phyloP scores from a whole-genome alignment of 2,329 filamentous ascomycete species.

The Emergomyces pasteurianus region DNA sequence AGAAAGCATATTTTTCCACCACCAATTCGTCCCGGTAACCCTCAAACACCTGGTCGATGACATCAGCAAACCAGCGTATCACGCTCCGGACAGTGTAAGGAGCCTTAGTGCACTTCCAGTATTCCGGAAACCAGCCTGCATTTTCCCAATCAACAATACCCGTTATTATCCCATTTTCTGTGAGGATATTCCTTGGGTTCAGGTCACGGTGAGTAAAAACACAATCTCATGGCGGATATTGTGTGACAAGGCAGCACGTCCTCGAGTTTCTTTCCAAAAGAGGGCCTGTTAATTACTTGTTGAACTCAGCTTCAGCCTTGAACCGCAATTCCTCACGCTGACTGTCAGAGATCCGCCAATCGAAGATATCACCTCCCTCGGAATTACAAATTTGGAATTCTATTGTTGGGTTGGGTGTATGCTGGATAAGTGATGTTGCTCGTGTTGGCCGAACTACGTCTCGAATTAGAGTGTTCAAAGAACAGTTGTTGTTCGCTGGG shows the following conservation, averaged over 20 bases:
- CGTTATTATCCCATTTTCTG: slow-evolving; percentile 15
- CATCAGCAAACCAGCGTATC: slow-evolving; percentile 10
- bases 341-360: slow-evolving; percentile 10
- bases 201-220: slow-evolving; percentile 21
- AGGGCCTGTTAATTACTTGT: slow-evolving; percentile 8
- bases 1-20: slow-evolving; percentile 11
- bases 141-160: slow-evolving; percentile 21
- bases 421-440: too few relatives aligned
- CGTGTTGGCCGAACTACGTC: too few relatives aligned
- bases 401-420: too few relatives aligned
- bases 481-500: too few relatives aligned
- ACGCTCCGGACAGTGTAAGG: slow-evolving; percentile 8
- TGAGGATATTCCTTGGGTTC: slow-evolving; percentile 18
- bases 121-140: slow-evolving; percentile 20
- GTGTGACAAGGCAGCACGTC: slow-evolving; percentile 6
- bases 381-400: slow-evolving; percentile 10
- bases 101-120: slow-evolving; percentile 20
- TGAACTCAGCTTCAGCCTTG: slow-evolving; percentile 8
- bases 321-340: slow-evolving; percentile 9
- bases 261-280: slow-evolving; percentile 7
- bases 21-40: slow-evolving; percentile 9
- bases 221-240: slow-evolving; percentile 13
- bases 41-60: slow-evolving; percentile 10
- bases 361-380: slow-evolving; percentile 6
- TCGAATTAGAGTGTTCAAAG: too few relatives aligned